Evolutionary conservation across 2,329 filamentous ascomycete genomes (phyloP), one percentile per base, ranked within the genome.

Genomic region (Tolypocladium guangdongense): DNA sequence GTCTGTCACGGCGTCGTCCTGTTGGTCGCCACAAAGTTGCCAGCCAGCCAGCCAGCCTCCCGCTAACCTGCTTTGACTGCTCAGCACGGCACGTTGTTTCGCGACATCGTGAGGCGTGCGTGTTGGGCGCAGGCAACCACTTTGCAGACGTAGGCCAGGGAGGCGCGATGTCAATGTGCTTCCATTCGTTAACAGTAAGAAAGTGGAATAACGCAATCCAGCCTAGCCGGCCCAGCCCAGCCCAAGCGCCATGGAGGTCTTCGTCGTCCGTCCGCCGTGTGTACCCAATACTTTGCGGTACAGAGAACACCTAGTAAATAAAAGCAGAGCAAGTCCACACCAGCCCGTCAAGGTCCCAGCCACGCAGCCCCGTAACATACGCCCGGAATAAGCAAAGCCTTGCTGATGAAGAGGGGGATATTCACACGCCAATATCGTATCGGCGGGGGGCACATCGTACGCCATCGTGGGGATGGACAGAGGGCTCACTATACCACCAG

Each of bases 401-500:
- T 30, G 41, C 18, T 46, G 7, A 12, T 14, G 18, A 39, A 50
- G 18, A 50, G 22, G 47, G 32, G 30, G 35, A 32, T 32, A 30
- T 27, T 30, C 22, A 10, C 27, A 46, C 16, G 20, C 45, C 32
- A 49, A 51, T 7, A 33, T 32, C 16, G 20, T n/a, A 30, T 24
- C 39, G 43, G 24, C 35, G 35, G 7, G 32, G 38, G 7, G 16
- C 39, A n/a, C 4, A 30, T 36, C 14, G 27, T 32, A 16, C 20
- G 8, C 8, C 43, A n/a, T 30, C 43, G 12, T 7, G 8, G 30
- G 37, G 4, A 27, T 27, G 39, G 11, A 24, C 11, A 2, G 18
- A 20, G 32, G 11, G 18, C 16, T 37, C 52, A 32, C 51, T 53
- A 54, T 30, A 47, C 39, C 30, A 51, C 50, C 32, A 58, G 46